These are phyloP conservation scores for Syzygium malaccense DNA, from an alignment of 441 rosid species.

Conservation along the genomic window DNA sequence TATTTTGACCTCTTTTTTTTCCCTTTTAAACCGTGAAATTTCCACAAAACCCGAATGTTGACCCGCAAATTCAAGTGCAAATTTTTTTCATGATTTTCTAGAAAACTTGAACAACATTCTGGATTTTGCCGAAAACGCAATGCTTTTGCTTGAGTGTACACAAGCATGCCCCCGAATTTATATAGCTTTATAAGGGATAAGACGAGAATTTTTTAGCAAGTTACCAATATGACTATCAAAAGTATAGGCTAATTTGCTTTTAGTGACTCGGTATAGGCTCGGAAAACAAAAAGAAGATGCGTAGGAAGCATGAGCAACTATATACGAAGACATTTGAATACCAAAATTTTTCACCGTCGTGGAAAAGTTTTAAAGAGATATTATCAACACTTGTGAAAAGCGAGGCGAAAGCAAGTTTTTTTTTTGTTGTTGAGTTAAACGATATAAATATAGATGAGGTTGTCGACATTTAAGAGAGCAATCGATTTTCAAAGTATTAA, in stretches of 20 bases:
- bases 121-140: no score
- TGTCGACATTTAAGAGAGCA: background rate
- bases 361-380: rapidly evolving
- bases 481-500: no score
- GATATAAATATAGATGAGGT: background rate
- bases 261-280: rapidly evolving
- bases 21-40: no score
- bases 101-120: no score
- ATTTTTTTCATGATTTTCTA: no score
- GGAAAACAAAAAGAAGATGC: rapidly evolving
- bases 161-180: background rate
- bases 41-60: no score
- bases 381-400: rapidly evolving
- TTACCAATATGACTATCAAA: background rate
- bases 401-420: rapidly evolving
- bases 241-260: rapidly evolving
- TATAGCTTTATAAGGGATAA: background rate
- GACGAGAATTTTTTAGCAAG: rapidly evolving
- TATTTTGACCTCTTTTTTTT: no score
- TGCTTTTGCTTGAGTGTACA: background rate
- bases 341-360: background rate
- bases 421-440: background rate
- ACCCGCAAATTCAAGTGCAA: no score
- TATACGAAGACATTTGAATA: rapidly evolving
- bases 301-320: rapidly evolving